These are phyloP conservation scores for Chaetothyriales sp. DNA, from an alignment of 2,329 filamentous ascomycete genomes.

Conservation along the genomic window DNA sequence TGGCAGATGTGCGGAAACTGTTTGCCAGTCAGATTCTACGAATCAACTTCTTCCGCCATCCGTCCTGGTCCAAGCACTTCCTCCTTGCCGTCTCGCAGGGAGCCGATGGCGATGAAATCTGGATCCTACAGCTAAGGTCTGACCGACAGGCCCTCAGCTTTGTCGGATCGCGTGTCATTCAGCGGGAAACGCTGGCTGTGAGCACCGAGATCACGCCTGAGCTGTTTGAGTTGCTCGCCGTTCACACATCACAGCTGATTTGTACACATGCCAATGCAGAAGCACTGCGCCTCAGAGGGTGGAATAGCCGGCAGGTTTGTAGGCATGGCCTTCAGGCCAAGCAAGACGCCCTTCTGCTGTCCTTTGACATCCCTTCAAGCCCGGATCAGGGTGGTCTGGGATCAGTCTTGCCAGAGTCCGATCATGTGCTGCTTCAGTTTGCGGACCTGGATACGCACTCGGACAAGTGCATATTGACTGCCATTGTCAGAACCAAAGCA, in stretches of 20 bases:
- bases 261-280: slow-evolving; percentile 10
- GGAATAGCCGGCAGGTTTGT: not conserved
- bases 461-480: not conserved
- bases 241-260: slow-evolving; percentile 11
- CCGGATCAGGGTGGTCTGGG: not conserved
- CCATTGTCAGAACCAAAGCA: slow-evolving; percentile 3
- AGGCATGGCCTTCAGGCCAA: not conserved
- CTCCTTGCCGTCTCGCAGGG: slow-evolving; percentile 56
- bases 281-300: slow-evolving; percentile 3
- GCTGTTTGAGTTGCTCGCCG: slow-evolving; percentile 12
- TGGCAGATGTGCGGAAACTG: slow-evolving; percentile 38
- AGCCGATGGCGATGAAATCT: slow-evolving; percentile 47
- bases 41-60: slow-evolving; percentile 52
- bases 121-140: slow-evolving; percentile 33
- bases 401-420: not conserved
- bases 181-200: not conserved
- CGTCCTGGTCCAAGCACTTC: slow-evolving; percentile 59
- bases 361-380: not conserved
- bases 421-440: not conserved
- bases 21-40: slow-evolving; percentile 50
- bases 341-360: not conserved
- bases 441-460: not conserved
- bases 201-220: slow-evolving; percentile 3
- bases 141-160: not conserved
- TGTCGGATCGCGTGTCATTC: not conserved